Conservation (phyloP, 805 yeast species). For the Komagataella ulmi region DNA sequence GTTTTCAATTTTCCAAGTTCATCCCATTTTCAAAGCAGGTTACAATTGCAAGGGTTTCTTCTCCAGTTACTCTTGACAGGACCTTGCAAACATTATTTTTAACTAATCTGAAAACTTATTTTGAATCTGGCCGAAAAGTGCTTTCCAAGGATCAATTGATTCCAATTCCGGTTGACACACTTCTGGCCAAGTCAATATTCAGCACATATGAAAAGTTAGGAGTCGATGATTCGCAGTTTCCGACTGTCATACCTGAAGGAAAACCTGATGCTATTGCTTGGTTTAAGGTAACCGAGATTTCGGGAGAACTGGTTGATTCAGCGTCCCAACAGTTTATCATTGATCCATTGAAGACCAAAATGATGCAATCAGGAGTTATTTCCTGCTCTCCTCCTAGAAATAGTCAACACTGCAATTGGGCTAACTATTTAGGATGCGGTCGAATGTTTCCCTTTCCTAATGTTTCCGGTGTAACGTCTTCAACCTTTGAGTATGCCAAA, state of each 20-base stretch:
- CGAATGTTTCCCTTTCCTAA: conserved; percentile 7
- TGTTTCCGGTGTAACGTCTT: conserved; percentile 4
- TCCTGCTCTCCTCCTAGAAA: conserved; percentile 19
- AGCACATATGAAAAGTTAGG: conserved; percentile 15
- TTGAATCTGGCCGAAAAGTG: conserved; percentile 44
- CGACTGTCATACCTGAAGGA: conserved; percentile 39
- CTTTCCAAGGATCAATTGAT: conserved; percentile 55
- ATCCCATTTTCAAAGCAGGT: conserved; percentile 46
- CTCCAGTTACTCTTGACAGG: conserved; percentile 56
- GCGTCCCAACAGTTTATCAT: conserved; percentile 33
- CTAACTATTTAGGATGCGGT: conserved; percentile 7
- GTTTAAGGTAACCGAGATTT: conserved; percentile 57
- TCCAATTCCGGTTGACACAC: conserved; percentile 66
- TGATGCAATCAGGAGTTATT: conserved; percentile 57
- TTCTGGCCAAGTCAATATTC: conserved; percentile 44
- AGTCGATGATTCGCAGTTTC: conserved; percentile 11
- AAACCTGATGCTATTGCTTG: conserved; percentile 68
- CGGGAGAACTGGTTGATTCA: conserved; percentile 11
- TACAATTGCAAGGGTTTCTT: conserved; percentile 52
- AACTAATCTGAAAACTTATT: conserved; percentile 44
- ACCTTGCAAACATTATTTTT: conserved; percentile 48
- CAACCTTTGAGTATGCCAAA: conserved; percentile 31
- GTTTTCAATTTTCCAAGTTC: conserved; percentile 9
- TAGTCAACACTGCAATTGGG: background rate
- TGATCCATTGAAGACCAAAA: conserved; percentile 54